Evolutionary conservation across 2,329 filamentous ascomycete species (phyloP).

Genomic region (Gyromitra esculenta): DNA sequence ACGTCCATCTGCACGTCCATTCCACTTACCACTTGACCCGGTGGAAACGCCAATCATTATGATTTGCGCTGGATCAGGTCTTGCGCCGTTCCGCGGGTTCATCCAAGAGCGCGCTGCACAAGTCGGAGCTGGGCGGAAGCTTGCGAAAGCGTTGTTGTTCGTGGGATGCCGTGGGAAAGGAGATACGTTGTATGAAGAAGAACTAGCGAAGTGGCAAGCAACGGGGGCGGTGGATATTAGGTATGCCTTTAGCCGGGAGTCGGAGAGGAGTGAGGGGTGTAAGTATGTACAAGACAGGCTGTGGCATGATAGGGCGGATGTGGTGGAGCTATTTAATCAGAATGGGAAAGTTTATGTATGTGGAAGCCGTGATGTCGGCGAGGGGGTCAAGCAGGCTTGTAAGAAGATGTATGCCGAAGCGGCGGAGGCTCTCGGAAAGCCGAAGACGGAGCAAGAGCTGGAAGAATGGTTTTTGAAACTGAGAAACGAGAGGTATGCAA

Average conservation of each 20-base stretch:
- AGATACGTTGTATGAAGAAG: conserved; percentile 71
- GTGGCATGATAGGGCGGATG: conserved; percentile 63
- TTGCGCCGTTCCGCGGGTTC: conserved; percentile 73
- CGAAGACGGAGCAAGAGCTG: conserved; percentile 61
- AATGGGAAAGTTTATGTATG: conserved; percentile 73
- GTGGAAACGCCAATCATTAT: conserved; percentile 66
- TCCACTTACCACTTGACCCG: conserved; percentile 65
- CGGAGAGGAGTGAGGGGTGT: conserved; percentile 64
- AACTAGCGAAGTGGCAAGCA: conserved; percentile 68
- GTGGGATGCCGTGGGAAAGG: conserved; percentile 69
- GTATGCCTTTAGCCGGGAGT: conserved; percentile 68
- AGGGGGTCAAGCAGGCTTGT: conserved; percentile 62
- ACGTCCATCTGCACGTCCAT: conserved; percentile 63
- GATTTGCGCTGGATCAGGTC: conserved; percentile 67
- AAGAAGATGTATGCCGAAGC: conserved; percentile 63
- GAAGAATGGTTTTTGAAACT: conserved; percentile 63
- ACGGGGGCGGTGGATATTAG: conserved; percentile 70
- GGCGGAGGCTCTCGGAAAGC: conserved; percentile 58
- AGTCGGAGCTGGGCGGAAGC: conserved; percentile 63
- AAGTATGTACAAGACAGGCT: conserved; percentile 67
- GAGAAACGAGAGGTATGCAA: conserved; percentile 63
- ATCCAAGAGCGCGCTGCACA: conserved; percentile 69
- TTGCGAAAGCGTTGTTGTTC: conserved; percentile 73
- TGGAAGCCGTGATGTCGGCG: conserved; percentile 67
- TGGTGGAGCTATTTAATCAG: conserved; percentile 63